These are phyloP conservation scores for Protea cynaroides DNA, from an alignment of 164 flowering plant genomes.

Conservation along the genomic window DNA sequence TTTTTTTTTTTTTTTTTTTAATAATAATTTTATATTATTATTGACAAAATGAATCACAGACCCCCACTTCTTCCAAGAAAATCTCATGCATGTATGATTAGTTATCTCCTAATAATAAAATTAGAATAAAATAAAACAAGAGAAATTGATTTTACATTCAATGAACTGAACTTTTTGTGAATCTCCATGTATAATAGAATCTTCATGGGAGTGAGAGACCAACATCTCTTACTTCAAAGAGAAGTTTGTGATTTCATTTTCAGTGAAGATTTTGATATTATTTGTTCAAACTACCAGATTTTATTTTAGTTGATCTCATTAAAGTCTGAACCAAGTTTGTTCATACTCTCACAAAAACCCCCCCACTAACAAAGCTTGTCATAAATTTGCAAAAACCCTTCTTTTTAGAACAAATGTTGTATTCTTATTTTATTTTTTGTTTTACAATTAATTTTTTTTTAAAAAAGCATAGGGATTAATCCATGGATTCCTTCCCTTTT, in stretches of 20 bases:
- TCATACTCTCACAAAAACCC: background rate
- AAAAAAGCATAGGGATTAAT: background rate
- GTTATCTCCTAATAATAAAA: too few relatives aligned
- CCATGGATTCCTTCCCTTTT: background rate
- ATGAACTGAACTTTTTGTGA: too few relatives aligned
- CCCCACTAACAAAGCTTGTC: background rate
- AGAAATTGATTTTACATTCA: too few relatives aligned
- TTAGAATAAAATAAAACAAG: too few relatives aligned
- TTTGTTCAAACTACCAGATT: too few relatives aligned
- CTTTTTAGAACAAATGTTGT: constrained; percentile 29
- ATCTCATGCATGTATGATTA: too few relatives aligned
- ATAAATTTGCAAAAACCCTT: constrained; percentile 12
- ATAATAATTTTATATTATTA: too few relatives aligned
- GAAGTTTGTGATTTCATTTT: constrained; percentile 1
- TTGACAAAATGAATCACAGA: too few relatives aligned
- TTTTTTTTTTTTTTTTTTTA: too few relatives aligned
- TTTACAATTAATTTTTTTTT: constrained; percentile 9
- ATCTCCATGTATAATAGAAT: too few relatives aligned
- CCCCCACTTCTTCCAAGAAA: too few relatives aligned
- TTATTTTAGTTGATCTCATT: constrained; percentile 7
- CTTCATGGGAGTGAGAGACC: background rate
- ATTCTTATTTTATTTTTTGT: background rate
- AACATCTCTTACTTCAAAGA: constrained; percentile 5
- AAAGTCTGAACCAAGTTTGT: constrained; percentile 19
- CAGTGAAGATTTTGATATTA: background rate